phyloP scores from a whole-genome alignment of 1,284 basidiomycete species.

The Rhodofomes roseus region DNA sequence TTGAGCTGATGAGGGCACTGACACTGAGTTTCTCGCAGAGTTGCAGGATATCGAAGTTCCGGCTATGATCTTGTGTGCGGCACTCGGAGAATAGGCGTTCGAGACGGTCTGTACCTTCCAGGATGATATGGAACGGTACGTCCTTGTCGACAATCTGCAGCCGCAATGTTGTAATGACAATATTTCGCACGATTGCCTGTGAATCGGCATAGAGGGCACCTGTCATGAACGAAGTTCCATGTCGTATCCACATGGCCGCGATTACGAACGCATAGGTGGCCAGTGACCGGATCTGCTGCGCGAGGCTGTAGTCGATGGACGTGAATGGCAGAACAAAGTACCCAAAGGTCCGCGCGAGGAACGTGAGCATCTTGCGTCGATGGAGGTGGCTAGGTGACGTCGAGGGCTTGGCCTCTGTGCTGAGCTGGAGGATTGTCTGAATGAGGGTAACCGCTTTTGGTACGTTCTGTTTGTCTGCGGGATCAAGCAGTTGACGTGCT shows the following conservation, averaged over 20 bases:
- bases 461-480: background rate
- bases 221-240: background rate
- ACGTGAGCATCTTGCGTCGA: background rate
- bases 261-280: background rate
- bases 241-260: background rate
- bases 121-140: background rate
- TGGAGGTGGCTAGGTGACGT: background rate
- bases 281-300: background rate
- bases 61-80: slow-evolving; percentile 29
- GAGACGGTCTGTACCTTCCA: background rate
- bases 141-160: background rate
- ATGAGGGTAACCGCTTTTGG: background rate
- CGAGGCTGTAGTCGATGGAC: background rate
- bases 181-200: background rate
- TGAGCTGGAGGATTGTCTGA: background rate
- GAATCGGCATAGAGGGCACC: background rate
- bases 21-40: slow-evolving; percentile 24
- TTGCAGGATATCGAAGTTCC: slow-evolving; percentile 30
- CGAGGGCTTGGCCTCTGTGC: background rate
- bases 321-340: background rate
- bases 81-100: slow-evolving; percentile 22
- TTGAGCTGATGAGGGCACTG: background rate
- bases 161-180: background rate
- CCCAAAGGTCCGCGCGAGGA: background rate
- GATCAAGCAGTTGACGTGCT: background rate